These are phyloP conservation scores for Salix caprea DNA, from an alignment of 345 rosid species.

Conservation along the genomic window DNA sequence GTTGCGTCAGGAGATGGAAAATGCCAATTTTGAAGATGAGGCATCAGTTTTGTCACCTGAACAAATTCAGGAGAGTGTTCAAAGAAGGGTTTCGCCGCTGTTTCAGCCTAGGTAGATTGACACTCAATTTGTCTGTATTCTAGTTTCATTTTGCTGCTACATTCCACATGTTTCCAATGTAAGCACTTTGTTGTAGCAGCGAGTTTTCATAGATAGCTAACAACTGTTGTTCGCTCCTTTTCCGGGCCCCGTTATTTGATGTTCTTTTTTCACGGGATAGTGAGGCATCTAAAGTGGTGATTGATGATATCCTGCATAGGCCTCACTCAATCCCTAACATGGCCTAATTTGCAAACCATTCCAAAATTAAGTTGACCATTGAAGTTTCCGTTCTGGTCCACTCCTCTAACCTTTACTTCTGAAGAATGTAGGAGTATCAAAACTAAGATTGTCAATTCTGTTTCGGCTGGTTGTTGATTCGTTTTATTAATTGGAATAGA, in stretches of 20 bases:
- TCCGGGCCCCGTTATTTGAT: neutral
- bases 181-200: neutral
- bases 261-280: neutral
- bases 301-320: too few species aligned
- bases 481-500: too few species aligned
- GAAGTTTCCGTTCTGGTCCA: too few species aligned
- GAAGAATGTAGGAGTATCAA: too few species aligned
- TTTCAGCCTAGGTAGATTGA: conserved; percentile 37
- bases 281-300: too few species aligned
- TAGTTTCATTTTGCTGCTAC: neutral
- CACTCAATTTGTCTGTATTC: neutral
- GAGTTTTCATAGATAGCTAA: neutral
- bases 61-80: conserved; percentile 57
- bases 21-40: conserved; percentile 44
- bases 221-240: neutral
- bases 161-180: neutral
- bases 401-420: too few species aligned
- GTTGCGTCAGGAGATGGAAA: conserved; percentile 60
- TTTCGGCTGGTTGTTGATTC: too few species aligned
- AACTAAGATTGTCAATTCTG: too few species aligned
- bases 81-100: conserved; percentile 60
- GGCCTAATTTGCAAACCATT: too few species aligned
- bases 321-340: too few species aligned
- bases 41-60: conserved; percentile 57
- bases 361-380: too few species aligned